Evolutionary conservation across 257 asterid genomes (phyloP), one percentile per base, ranked within the genome.

Genomic region (Dorcoceras hygrometricum): DNA sequence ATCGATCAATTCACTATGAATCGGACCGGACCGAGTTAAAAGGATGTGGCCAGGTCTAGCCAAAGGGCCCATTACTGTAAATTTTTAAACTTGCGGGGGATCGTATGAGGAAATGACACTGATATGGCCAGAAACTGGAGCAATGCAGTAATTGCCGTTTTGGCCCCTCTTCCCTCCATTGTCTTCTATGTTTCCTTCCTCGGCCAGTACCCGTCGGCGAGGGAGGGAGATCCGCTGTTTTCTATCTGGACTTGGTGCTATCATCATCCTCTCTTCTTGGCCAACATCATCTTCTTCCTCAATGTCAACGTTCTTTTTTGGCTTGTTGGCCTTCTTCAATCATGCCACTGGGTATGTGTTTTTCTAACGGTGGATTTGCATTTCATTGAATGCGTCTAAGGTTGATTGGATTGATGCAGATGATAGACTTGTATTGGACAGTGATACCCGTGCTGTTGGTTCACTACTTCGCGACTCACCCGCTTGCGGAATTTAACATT

Each of bases 371-470:
- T 22, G 58, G 2, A 23, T 20, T 23, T 43, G 5, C 5, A 26
- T 59, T 65, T 65, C 31, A 27, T 11, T 28, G 8, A 23, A 48
- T 39, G 6, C 23, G 4, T 29, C 12, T 57, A 20, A 23, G 7
- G 29, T 0, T 12, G 20, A 39, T 54, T n/a, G 63, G 29, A 34
- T 51, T 28, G 64, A 46, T 80, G 69, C 87, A 91, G 96, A 87
- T 93, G 95, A 93, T 93, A 50, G 97, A 93, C 83, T 62, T 80
- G 75, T 89, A 89, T 53, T 92, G 98, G 98, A 92, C 97, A 51
- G 95, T 84, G 72, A 81, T 92, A 55, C 98, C 98, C 12, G 82
- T 87, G 28, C 57, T 89, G 76, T 68, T 92, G 57, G 87, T 70
- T 24, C 93, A 87, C 69, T 92, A 76, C 83, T 92, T 71, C 73